Percentiles rank a stretch among this genome's conserved stretches.
These are phyloP conservation scores for Chrysanthemum makinoi DNA, from an alignment of 129 eudicot genomes.

Conservation along the genomic window DNA sequence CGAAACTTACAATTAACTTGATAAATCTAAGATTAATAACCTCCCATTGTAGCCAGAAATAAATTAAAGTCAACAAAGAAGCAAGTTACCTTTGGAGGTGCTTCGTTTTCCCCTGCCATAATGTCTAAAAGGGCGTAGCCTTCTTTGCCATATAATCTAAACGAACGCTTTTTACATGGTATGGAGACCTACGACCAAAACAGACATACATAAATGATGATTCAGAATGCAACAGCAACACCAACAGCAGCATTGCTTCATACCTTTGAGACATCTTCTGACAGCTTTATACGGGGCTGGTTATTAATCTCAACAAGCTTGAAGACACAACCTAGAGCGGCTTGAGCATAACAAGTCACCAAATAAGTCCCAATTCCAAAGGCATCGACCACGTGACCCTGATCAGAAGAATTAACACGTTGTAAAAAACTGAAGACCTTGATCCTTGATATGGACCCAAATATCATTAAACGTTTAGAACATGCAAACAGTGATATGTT, in stretches of 20 bases:
- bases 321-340: constrained; percentile 96
- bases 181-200: constrained; percentile 69
- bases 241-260: neutral
- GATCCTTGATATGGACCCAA: too few species aligned
- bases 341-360: constrained; percentile 98
- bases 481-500: neutral
- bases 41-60: neutral
- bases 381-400: constrained; percentile 98
- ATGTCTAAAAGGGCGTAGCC: constrained; percentile 89
- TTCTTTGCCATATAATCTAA: constrained; percentile 91
- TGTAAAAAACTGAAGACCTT: too few species aligned
- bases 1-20: too few species aligned
- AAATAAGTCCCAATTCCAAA: constrained; percentile 94
- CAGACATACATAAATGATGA: neutral
- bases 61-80: neutral
- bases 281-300: constrained; percentile 96
- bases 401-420: constrained; percentile 6
- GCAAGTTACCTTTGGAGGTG: constrained; percentile 73
- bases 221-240: constrained; percentile 3
- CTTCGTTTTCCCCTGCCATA: constrained; percentile 92
- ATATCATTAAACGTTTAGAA: too few species aligned
- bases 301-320: constrained; percentile 94
- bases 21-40: neutral
- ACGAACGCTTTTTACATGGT: constrained; percentile 92
- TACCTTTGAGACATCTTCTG: constrained; percentile 98